Evolutionary conservation across 768 basidiomycete species (phyloP).

Genomic region (Chalciporus sphaerocephalus): DNA sequence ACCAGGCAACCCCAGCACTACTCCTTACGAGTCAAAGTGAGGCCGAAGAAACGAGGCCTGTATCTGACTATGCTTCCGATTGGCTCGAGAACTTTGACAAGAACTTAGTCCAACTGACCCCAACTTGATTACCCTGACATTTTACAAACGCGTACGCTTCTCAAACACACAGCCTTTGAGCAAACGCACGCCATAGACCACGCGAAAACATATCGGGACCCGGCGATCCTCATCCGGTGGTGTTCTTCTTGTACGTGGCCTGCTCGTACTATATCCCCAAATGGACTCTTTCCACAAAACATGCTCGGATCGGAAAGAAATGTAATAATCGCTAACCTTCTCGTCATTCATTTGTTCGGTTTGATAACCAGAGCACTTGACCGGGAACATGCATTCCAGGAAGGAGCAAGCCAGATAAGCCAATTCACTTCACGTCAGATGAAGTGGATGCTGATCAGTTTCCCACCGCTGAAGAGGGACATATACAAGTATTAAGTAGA

Average conservation of each 20-base stretch:
- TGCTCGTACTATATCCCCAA: background rate
- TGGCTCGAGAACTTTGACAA: background rate
- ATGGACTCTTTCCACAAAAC: background rate
- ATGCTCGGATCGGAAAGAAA: background rate
- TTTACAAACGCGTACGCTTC: background rate
- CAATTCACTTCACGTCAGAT: background rate
- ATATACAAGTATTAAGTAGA: slow-evolving; percentile 14
- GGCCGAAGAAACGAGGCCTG: no score
- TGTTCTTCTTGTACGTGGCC: background rate
- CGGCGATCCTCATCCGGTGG: no score
- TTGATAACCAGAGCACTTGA: background rate
- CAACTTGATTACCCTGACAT: background rate
- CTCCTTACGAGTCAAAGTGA: no score
- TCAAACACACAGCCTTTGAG: no score
- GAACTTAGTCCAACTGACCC: background rate
- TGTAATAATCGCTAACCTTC: background rate
- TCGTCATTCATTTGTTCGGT: background rate
- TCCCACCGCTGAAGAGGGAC: background rate
- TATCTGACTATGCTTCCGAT: background rate
- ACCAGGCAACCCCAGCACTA: background rate
- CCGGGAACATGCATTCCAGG: background rate
- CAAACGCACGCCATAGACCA: no score
- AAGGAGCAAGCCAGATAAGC: background rate
- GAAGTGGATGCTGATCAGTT: background rate
- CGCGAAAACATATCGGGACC: no score